phyloP scores from a whole-genome alignment of 306 rosid species.

The Carpinus viminea region DNA sequence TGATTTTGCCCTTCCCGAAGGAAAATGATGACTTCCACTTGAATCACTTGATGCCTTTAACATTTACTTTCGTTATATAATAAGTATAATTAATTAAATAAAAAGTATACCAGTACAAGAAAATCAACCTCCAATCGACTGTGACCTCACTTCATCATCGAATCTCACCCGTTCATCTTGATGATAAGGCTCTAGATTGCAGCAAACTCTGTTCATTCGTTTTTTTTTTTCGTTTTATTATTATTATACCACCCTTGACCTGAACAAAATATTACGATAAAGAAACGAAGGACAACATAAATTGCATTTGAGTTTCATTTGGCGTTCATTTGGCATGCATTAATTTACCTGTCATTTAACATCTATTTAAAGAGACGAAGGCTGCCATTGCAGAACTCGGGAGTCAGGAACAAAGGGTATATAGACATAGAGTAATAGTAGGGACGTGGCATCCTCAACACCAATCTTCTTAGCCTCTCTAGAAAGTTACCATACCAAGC shows the following conservation, averaged over 20 bases:
- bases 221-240: not conserved
- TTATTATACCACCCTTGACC: not conserved
- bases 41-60: conserved; percentile 14
- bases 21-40: conserved; percentile 29
- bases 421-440: not conserved
- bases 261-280: not conserved
- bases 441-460: conserved; percentile 18
- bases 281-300: not conserved
- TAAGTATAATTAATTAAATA: not conserved
- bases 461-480: no score
- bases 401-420: conserved; percentile 32
- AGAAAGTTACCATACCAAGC: not conserved
- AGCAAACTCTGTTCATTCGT: conserved; percentile 34
- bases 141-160: conserved; percentile 24
- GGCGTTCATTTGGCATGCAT: conserved; percentile 34
- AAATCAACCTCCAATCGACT: conserved; percentile 18
- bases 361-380: conserved; percentile 27
- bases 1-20: not conserved
- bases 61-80: not conserved
- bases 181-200: conserved; percentile 36
- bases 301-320: conserved; percentile 47
- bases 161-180: conserved; percentile 31
- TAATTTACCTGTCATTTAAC: conserved; percentile 23
- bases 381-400: conserved; percentile 13
- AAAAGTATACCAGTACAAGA: not conserved